These are phyloP conservation scores for Auricularia cornea DNA, from an alignment of 768 basidiomycete genomes.

Conservation along the genomic window DNA sequence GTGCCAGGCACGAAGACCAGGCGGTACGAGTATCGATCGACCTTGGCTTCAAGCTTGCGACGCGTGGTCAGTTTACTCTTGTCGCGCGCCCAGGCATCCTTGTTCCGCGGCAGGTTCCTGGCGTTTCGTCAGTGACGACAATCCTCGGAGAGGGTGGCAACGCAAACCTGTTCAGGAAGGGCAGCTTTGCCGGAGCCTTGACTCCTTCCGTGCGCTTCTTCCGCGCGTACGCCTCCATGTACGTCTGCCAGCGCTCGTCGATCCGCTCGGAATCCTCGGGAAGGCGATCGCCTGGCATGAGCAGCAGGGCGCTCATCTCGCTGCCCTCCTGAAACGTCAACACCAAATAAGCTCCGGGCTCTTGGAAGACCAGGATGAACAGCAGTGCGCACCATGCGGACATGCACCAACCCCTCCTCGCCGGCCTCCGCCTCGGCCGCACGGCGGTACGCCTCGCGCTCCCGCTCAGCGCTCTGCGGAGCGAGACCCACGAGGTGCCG, in stretches of 20 bases:
- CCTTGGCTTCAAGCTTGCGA: slow-evolving; percentile 18
- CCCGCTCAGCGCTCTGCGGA: slow-evolving; percentile 37
- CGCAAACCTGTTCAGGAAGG: slow-evolving; percentile 14
- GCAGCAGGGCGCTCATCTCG: not conserved
- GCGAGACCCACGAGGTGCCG: slow-evolving; percentile 78
- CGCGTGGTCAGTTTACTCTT: not conserved
- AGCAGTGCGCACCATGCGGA: slow-evolving; percentile 32
- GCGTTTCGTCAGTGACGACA: not conserved
- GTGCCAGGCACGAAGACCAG: slow-evolving; percentile 26
- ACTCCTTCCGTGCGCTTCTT: not conserved
- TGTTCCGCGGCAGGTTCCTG: slow-evolving; percentile 1
- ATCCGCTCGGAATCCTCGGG: slow-evolving; percentile 27
- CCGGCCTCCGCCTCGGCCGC: slow-evolving; percentile 23
- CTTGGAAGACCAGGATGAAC: too few species aligned
- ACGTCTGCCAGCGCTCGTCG: slow-evolving; percentile 31
- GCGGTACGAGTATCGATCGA: slow-evolving; percentile 26
- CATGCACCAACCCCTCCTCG: slow-evolving; percentile 17
- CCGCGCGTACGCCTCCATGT: slow-evolving; percentile 29
- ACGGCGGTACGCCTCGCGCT: slow-evolving; percentile 25
- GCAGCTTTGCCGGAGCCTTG: not conserved
- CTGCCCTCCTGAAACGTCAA: not conserved
- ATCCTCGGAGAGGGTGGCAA: not conserved
- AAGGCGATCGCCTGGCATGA: not conserved
- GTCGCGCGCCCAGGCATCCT: slow-evolving; percentile 4
- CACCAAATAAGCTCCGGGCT: too few species aligned